Evolutionary conservation across 2,329 filamentous ascomycete genomes (phyloP).

Genomic region (Exophiala alcalophila): DNA sequence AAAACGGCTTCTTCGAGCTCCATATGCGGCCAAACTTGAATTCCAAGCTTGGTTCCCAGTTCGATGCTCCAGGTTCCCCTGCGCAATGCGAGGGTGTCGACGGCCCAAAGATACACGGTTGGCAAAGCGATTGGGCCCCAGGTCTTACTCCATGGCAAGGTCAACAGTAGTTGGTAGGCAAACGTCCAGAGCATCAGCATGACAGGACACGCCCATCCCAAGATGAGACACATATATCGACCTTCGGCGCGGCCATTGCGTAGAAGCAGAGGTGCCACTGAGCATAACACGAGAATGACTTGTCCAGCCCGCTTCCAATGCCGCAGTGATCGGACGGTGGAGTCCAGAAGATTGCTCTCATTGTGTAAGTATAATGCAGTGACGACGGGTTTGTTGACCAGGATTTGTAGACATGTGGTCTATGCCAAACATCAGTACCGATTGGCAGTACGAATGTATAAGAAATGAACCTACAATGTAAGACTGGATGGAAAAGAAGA

Average conservation of each 20-base stretch:
- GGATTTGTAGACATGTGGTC: conserved; percentile 64
- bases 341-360: conserved; percentile 33
- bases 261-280: conserved; percentile 36
- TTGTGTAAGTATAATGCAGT: conserved; percentile 53
- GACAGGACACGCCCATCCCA: conserved; percentile 67
- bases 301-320: conserved; percentile 51
- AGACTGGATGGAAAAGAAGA: conserved; percentile 75
- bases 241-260: conserved; percentile 48
- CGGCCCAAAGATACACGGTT: conserved; percentile 68
- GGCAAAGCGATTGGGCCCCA: conserved; percentile 60
- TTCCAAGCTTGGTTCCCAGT: conserved; percentile 62
- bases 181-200: conserved; percentile 62
- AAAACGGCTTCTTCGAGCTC: conserved; percentile 74
- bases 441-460: not conserved
- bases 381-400: conserved; percentile 62
- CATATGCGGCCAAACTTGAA: conserved; percentile 61
- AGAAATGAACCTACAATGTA: conserved; percentile 51
- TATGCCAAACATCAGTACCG: conserved; percentile 9
- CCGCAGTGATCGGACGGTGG: conserved; percentile 37
- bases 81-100: conserved; percentile 65
- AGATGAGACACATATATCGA: conserved; percentile 68
- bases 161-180: conserved; percentile 62
- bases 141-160: conserved; percentile 58
- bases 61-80: conserved; percentile 71
- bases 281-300: conserved; percentile 40